Evolutionary conservation across 73 alveolate species (phyloP).

Genomic region (Paramecium sonneborni): DNA sequence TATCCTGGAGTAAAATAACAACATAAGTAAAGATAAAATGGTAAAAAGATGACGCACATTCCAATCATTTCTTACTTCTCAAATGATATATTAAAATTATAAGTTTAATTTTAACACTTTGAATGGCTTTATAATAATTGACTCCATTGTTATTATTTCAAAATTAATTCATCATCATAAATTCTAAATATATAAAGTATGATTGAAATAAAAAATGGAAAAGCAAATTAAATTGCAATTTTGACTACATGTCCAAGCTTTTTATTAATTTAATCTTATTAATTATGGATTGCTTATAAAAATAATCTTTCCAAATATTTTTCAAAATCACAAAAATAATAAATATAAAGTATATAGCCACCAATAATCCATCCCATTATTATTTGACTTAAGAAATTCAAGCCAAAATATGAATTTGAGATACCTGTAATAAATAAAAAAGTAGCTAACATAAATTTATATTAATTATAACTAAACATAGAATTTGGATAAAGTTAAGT

Average conservation of each 20-base stretch:
- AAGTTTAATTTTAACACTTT: background rate
- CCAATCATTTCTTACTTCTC: background rate
- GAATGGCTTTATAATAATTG: background rate
- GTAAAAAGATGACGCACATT: background rate
- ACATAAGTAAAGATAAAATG: slow-evolving; percentile 19
- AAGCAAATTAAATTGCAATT: background rate
- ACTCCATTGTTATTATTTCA: background rate
- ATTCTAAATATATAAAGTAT: background rate
- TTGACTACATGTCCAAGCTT: background rate
- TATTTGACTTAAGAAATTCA: slow-evolving; percentile 40
- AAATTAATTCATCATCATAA: background rate
- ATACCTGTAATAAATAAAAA: slow-evolving; percentile 36
- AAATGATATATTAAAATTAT: background rate
- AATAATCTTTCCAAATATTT: background rate
- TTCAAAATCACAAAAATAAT: slow-evolving; percentile 28
- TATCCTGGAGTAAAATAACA: background rate
- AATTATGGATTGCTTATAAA: background rate
- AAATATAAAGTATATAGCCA: background rate
- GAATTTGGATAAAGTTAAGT: slow-evolving; percentile 33
- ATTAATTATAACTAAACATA: background rate
- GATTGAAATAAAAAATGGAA: background rate
- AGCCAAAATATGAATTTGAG: slow-evolving; percentile 42
- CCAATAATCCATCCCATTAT: slow-evolving; percentile 61
- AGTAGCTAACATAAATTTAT: background rate
- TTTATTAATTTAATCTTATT: background rate